Base-by-base conservation (phyloP, 1,284 basidiomycete species). In the Sanghuangporus weigelae region DNA sequence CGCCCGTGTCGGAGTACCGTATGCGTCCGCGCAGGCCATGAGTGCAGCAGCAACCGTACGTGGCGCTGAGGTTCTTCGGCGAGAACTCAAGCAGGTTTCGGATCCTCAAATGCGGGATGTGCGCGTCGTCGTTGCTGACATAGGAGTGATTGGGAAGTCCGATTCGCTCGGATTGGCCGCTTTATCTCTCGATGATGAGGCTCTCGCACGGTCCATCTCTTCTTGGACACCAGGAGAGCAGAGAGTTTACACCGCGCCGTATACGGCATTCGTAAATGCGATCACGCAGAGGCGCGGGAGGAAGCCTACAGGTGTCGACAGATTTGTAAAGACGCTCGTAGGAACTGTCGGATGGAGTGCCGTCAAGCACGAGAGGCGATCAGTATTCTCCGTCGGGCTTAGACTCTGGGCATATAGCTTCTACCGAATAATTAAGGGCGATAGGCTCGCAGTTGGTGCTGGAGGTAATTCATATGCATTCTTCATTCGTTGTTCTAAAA, bases 211-310 rank as follows among this genome's bases (percentile, higher is more conserved):
- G 0, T 54, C 80, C 5, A 87, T 85, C 78, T 81, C 84, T 59
- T 78, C 78, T 48, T 92, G 90, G 90, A 89, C 83, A 2, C 78
- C 83, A 2, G 84, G 85, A 4, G 89, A 91, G 72, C 87, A 84
- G 69, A 70, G 83, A 46, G 81, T 85, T 14, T 92, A 92, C 69
- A 87, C 87, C n/a, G 56, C 40, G n/a, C 56, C 64, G 12, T 65
- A 65, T 42, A 75, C 83, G 10, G 86, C 87, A 14, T 89, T 89
- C 71, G 76, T 77, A 26, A 77, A 83, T 21, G 73, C 81, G 5
- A 74, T 84, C 42, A 80, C 79, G 60, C 78, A 78, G 36, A 69
- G 71, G n/a, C 42, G 69, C 70, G 46, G 72, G 72, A 75, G 89
- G 63, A 79, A 76, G 68, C 84, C 85, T 2, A 81, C 81, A 40